Evolutionary conservation across 2,329 filamentous ascomycete genomes (phyloP), one percentile per base, ranked within the genome.

Genomic region (Gremmenia infestans): DNA sequence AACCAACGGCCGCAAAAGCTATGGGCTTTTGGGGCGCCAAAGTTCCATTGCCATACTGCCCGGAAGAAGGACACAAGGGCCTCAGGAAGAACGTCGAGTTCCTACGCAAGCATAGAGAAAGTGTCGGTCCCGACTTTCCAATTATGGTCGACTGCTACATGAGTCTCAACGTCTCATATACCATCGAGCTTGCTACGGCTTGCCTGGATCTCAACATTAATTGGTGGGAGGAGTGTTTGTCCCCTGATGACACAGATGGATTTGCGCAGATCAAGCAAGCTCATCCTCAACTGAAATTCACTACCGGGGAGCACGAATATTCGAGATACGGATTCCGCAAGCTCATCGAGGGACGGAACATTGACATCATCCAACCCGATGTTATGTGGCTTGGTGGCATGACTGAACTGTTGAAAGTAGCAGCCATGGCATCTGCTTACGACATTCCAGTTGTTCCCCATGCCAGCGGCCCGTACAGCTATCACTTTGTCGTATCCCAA

Each of bases 71-170:
- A 5, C 84, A 85, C 23, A 84, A 81, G 56, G 92, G 92, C 4
- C 75, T 97, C 67, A 82, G 82, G 70, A 96, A 95, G 79, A 97
- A 97, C 70, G 81, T 96, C 53, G 91, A 91, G 70, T 97, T 92
- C 70, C 81, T 97, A 50, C 84, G 87, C 64, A 87, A 89, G 72
- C 90, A 96, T 72, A 84, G 91, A 53, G 88, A 91, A 69, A 83
- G 83, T 54, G 87, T 97, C 45, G 92, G 92, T 0, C 89, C 91
- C 0, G 89, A 96, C 71, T 97, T 94, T 71, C 92, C 92, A 47
- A 80, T 97, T 63, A 92, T 95, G 79, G 92, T 97, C 5, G 92
- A 97, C 75, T 97, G 92, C 79, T 97, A 96, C 75, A 97, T 97
- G 92, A 92, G 88, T 64, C 78, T 97, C 68, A 96, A 92, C 67